Percentiles rank a stretch among this genome's conserved stretches.
Conservation (phyloP, 1,284 basidiomycete species). For the Serendipita sp. region DNA sequence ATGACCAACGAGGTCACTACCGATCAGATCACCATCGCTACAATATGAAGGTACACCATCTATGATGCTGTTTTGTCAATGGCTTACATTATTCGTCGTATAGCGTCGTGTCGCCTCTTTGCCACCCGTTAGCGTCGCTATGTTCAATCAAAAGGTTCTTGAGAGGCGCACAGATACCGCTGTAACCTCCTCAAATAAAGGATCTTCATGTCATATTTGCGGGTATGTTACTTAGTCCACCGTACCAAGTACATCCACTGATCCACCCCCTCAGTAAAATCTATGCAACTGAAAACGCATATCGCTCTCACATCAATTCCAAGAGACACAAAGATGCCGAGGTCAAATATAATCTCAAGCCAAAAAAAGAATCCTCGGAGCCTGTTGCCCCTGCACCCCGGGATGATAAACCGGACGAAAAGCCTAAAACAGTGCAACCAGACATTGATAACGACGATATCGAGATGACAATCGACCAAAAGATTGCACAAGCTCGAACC, state of each 20-base stretch:
- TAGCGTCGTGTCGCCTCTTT: conserved; percentile 78
- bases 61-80: neutral
- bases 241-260: neutral
- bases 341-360: conserved; percentile 25
- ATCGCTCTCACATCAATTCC: conserved; percentile 74
- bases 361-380: neutral
- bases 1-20: conserved; percentile 85
- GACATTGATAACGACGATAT: conserved; percentile 31
- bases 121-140: conserved; percentile 63
- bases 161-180: conserved; percentile 64
- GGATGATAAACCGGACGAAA: conserved; percentile 12
- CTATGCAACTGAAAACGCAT: conserved; percentile 84
- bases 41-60: conserved; percentile 64
- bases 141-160: conserved; percentile 87
- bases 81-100: neutral
- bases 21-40: conserved; percentile 92
- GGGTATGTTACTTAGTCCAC: conserved; percentile 34
- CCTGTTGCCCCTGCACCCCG: no score
- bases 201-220: conserved; percentile 67
- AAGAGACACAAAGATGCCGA: conserved; percentile 84
- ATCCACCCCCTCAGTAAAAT: conserved; percentile 48
- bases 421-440: conserved; percentile 12
- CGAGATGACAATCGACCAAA: conserved; percentile 50
- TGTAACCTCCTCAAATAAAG: conserved; percentile 47
- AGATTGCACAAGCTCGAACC: conserved; percentile 61